Conservation (phyloP, 768 basidiomycete genomes). For the Kwoniella sp. region DNA sequence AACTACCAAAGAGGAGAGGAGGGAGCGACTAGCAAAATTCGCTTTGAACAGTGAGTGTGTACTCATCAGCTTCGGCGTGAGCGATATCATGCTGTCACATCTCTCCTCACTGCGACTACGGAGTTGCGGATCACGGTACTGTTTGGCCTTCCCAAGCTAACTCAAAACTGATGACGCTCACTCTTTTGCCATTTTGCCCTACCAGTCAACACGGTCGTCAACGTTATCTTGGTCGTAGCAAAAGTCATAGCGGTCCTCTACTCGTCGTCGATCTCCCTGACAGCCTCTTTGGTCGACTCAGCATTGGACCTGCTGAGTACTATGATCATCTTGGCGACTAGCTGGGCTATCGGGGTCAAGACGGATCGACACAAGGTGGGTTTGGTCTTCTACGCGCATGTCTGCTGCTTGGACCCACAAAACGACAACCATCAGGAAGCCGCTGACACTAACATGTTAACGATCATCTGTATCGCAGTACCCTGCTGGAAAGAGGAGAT, state of each 20-base stretch:
- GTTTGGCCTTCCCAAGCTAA: too few relatives aligned
- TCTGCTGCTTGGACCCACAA: too few relatives aligned
- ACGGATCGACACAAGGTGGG: slow-evolving; percentile 42
- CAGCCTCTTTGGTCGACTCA: slow-evolving; percentile 58
- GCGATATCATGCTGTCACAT: too few relatives aligned
- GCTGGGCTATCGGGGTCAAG: slow-evolving; percentile 51
- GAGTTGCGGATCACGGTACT: too few relatives aligned
- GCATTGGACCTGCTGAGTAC: slow-evolving; percentile 58
- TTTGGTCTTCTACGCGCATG: neutral
- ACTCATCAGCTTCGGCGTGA: too few relatives aligned
- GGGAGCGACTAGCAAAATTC: slow-evolving; percentile 44
- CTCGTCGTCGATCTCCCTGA: slow-evolving; percentile 58
- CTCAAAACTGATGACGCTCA: neutral
- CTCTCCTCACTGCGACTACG: too few relatives aligned
- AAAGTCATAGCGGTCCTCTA: slow-evolving; percentile 58
- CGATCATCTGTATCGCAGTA: slow-evolving; percentile 39
- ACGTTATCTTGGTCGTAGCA: slow-evolving; percentile 55
- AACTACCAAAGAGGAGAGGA: slow-evolving; percentile 37
- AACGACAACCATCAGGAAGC: too few relatives aligned
- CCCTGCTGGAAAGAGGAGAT: slow-evolving; percentile 54
- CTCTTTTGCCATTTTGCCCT: neutral
- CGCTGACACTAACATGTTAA: too few relatives aligned
- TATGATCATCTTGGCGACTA: slow-evolving; percentile 57
- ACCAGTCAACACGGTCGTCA: slow-evolving; percentile 53
- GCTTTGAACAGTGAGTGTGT: slow-evolving; percentile 53